A percentile compares a stretch with the other conserved stretches of the same genome.
Conservation (phyloP, 495 filamentous ascomycete species). For the Penicillium canariense region DNA sequence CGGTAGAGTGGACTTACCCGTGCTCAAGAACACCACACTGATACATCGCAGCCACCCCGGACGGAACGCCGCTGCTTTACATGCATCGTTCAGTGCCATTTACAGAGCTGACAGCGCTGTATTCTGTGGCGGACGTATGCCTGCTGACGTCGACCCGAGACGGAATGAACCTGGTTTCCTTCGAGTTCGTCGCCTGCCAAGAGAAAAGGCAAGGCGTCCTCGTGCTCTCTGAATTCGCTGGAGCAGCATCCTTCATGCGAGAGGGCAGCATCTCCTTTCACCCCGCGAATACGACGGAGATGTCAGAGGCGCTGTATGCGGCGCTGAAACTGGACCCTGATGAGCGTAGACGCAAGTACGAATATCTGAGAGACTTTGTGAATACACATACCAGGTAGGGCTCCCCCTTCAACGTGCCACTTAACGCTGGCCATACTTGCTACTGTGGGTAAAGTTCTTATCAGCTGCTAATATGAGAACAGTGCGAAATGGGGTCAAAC, state of each 20-base stretch:
- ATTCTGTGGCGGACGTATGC: constrained; percentile 86
- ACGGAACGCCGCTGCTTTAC: constrained; percentile 92
- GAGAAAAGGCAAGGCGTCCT: constrained; percentile 79
- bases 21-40: background rate
- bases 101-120: constrained; percentile 87
- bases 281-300: constrained; percentile 85
- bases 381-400: constrained; percentile 77
- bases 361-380: constrained; percentile 79
- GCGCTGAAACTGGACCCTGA: constrained; percentile 81
- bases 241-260: constrained; percentile 75
- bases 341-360: constrained; percentile 71
- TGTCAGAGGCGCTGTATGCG: constrained; percentile 79
- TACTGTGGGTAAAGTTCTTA: background rate
- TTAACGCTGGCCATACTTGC: background rate
- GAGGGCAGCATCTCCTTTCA: constrained; percentile 87
- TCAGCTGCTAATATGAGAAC: constrained; percentile 1
- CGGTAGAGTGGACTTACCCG: constrained; percentile 9
- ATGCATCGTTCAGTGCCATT: constrained; percentile 88
- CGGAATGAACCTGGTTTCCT: constrained; percentile 96
- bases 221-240: constrained; percentile 90
- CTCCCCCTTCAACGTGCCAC: background rate
- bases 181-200: constrained; percentile 93
- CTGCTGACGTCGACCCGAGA: constrained; percentile 89
- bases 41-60: constrained; percentile 62
- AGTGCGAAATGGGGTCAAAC: constrained; percentile 41